Evolutionary conservation across 2,329 filamentous ascomycete species (phyloP).

Genomic region (Fusarium torulosum): DNA sequence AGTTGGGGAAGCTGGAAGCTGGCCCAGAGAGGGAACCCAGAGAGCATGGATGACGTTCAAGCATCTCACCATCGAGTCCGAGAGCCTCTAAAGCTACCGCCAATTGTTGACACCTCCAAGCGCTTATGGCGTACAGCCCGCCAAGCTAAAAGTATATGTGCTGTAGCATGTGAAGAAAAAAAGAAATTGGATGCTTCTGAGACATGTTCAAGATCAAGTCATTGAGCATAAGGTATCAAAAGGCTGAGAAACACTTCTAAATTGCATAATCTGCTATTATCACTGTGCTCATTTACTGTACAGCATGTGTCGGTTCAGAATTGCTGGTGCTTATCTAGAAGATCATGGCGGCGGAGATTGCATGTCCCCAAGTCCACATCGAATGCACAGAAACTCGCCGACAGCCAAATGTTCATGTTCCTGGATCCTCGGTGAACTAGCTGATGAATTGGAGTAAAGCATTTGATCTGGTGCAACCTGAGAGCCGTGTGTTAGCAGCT

Average conservation of each 20-base stretch:
- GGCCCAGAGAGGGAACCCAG: constrained; percentile 8
- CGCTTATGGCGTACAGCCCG: constrained; percentile 28
- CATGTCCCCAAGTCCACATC: constrained; percentile 31
- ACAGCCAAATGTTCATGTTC: constrained; percentile 39
- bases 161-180: neutral
- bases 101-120: constrained; percentile 27
- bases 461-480: constrained; percentile 28
- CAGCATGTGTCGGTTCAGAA: constrained; percentile 9
- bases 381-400: constrained; percentile 27
- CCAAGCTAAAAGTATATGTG: constrained; percentile 5
- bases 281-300: constrained; percentile 24
- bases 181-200: constrained; percentile 6
- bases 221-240: constrained; percentile 6
- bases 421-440: constrained; percentile 48
- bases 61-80: constrained; percentile 7
- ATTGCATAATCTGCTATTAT: constrained; percentile 15
- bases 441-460: constrained; percentile 43
- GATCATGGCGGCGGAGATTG: constrained; percentile 37
- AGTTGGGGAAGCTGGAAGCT: constrained; percentile 31
- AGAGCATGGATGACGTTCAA: constrained; percentile 35
- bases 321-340: constrained; percentile 36
- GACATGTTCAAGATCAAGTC: neutral
- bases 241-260: constrained; percentile 17
- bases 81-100: constrained; percentile 20
- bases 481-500: constrained; percentile 3